Percentiles rank a stretch among this genome's conserved stretches.
phyloP scores from a whole-genome alignment of 2,329 filamentous ascomycete genomes.

The Tolypocladium tropicale region DNA sequence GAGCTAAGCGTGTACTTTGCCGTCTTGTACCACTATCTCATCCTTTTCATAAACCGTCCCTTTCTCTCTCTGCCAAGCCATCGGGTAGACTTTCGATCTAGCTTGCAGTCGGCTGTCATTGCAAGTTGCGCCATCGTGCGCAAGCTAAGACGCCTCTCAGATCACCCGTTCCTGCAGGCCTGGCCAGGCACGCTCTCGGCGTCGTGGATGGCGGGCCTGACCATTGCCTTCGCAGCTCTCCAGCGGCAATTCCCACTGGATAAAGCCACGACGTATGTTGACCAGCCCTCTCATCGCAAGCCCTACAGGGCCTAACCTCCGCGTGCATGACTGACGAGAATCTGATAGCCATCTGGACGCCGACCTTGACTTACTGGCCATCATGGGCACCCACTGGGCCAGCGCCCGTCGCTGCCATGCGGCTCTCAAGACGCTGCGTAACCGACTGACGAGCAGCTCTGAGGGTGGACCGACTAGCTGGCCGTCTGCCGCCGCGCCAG shows the following conservation, averaged over 20 bases:
- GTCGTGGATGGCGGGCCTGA: slow-evolving; percentile 25
- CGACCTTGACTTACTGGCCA: background rate
- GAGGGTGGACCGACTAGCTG: background rate
- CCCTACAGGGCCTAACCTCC: background rate
- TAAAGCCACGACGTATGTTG: background rate
- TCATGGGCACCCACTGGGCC: background rate
- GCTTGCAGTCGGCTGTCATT: background rate
- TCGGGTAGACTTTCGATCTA: background rate
- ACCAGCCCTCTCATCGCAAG: background rate
- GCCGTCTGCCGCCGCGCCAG: background rate
- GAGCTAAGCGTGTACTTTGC: background rate
- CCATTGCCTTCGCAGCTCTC: slow-evolving; percentile 22
- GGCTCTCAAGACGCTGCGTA: background rate
- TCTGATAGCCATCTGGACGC: background rate
- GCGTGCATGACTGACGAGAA: background rate
- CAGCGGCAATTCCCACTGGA: slow-evolving; percentile 3
- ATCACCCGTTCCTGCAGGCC: slow-evolving; percentile 13
- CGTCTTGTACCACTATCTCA: background rate
- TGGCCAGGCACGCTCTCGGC: slow-evolving; percentile 25
- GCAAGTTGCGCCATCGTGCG: background rate
- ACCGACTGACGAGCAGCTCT: background rate
- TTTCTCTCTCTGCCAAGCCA: background rate
- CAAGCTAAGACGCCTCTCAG: background rate
- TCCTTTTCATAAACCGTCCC: background rate
- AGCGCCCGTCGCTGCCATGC: background rate